A percentile compares a stretch with the other conserved stretches of the same genome.
These are phyloP conservation scores for Jimgerdemannia flammicorona DNA, from an alignment of 192 early-diverging fungal species.

Conservation along the genomic window DNA sequence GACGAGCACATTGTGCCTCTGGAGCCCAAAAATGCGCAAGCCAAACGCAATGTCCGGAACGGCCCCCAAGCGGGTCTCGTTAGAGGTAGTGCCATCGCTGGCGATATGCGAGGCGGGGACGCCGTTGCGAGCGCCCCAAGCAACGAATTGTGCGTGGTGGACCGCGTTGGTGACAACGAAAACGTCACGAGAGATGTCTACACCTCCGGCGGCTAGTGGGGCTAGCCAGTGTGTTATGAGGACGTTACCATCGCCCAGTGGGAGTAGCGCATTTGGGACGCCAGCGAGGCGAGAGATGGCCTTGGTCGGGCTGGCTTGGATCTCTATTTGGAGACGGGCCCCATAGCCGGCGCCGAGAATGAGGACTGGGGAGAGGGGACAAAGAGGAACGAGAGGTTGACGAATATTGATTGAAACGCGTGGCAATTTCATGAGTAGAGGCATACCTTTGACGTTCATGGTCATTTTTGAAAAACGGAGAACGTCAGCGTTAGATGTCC, in stretches of 20 bases:
- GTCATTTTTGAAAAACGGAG: background rate
- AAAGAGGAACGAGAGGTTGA: background rate
- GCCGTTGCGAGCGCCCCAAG: slow-evolving; percentile 33
- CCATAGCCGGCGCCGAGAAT: slow-evolving; percentile 62
- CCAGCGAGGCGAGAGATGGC: slow-evolving; percentile 33
- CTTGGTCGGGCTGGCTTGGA: slow-evolving; percentile 19
- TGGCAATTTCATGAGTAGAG: too few relatives aligned
- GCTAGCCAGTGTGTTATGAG: slow-evolving; percentile 41
- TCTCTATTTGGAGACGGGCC: slow-evolving; percentile 51
- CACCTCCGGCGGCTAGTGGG: background rate
- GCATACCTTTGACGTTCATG: background rate
- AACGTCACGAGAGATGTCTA: slow-evolving; percentile 22
- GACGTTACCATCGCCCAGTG: slow-evolving; percentile 33
- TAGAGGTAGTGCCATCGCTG: slow-evolving; percentile 43
- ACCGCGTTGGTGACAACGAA: slow-evolving; percentile 48
- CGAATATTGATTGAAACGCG: background rate
- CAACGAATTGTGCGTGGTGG: slow-evolving; percentile 32
- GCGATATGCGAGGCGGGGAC: slow-evolving; percentile 36
- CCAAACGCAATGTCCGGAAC: slow-evolving; percentile 45
- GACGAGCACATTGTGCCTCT: slow-evolving; percentile 35
- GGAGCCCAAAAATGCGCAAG: slow-evolving; percentile 27
- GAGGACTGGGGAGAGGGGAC: slow-evolving; percentile 22
- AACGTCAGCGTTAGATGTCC: too few relatives aligned
- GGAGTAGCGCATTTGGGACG: slow-evolving; percentile 47
- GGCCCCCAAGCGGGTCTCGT: slow-evolving; percentile 54